Evolutionary conservation across 495 filamentous ascomycete species (phyloP).

Genomic region (Daldinia grandis): DNA sequence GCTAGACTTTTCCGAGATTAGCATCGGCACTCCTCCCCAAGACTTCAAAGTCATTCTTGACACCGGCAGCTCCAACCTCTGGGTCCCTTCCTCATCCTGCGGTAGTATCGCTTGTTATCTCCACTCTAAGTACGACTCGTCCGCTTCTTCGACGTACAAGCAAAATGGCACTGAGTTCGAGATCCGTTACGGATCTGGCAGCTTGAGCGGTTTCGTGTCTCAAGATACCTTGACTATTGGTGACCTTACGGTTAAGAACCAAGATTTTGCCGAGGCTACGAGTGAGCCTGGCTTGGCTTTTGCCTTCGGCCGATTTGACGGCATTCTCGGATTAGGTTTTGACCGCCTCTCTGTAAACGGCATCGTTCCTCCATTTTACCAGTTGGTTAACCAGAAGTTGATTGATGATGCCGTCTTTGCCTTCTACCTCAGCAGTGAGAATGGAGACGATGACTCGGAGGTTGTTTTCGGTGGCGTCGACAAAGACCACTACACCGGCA

Average conservation of each 20-base stretch:
- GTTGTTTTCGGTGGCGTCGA: slow-evolving; percentile 93
- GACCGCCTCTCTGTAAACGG: slow-evolving; percentile 95
- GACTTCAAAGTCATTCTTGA: slow-evolving; percentile 98
- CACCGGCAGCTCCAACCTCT: slow-evolving; percentile 98
- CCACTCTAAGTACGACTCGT: slow-evolving; percentile 95
- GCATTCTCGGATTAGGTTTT: slow-evolving; percentile 94
- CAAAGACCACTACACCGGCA: slow-evolving; percentile 83
- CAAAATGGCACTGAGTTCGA: slow-evolving; percentile 90
- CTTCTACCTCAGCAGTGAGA: slow-evolving; percentile 87
- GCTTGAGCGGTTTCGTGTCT: slow-evolving; percentile 92
- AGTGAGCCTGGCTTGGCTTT: slow-evolving; percentile 95
- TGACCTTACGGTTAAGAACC: slow-evolving; percentile 83
- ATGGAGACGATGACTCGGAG: slow-evolving; percentile 79
- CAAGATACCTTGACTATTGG: slow-evolving; percentile 86
- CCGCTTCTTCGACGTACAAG: slow-evolving; percentile 89
- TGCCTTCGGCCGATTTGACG: slow-evolving; percentile 97
- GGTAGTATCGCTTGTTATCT: slow-evolving; percentile 98
- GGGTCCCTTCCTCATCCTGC: slow-evolving; percentile 92
- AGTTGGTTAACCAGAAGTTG: slow-evolving; percentile 86
- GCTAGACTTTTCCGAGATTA: slow-evolving; percentile 95
- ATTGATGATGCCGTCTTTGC: slow-evolving; percentile 94
- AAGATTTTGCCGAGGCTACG: slow-evolving; percentile 96
- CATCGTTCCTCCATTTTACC: slow-evolving; percentile 95
- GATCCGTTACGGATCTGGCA: slow-evolving; percentile 96
- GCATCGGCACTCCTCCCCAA: slow-evolving; percentile 91